Evolutionary conservation across 2,329 filamentous ascomycete genomes (phyloP).

Genomic region (Coniella lustricola): DNA sequence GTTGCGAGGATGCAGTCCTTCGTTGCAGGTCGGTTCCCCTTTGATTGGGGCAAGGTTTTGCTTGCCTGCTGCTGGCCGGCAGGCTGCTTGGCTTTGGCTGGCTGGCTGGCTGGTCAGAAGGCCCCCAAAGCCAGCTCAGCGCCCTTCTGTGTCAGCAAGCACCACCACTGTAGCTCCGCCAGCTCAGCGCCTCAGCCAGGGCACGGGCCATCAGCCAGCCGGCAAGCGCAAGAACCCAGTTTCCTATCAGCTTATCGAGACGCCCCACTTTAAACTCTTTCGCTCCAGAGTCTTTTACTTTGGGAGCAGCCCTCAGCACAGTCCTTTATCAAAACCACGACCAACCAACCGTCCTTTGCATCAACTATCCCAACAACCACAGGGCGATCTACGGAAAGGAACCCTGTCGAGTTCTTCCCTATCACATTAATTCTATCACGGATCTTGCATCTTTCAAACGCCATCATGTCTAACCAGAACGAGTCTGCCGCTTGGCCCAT

Average conservation of each 20-base stretch:
- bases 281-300: constrained; percentile 1
- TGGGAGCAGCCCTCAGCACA: background rate
- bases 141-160: background rate
- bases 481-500: constrained; percentile 54
- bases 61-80: constrained; percentile 22
- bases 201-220: constrained; percentile 1
- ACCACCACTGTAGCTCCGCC: background rate
- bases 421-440: background rate
- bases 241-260: constrained; percentile 15
- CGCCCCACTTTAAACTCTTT: constrained; percentile 9
- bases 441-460: constrained; percentile 1
- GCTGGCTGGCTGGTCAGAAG: background rate
- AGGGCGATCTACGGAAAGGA: constrained; percentile 58
- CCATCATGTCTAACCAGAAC: constrained; percentile 25
- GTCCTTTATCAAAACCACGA: constrained; percentile 2
- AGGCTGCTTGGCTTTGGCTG: too few species aligned
- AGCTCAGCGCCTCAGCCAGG: background rate
- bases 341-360: background rate
- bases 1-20: constrained; percentile 11
- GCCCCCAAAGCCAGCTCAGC: background rate
- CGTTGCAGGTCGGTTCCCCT: constrained; percentile 28
- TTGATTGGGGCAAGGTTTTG: constrained; percentile 37
- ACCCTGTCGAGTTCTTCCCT: constrained; percentile 34
- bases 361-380: constrained; percentile 14
- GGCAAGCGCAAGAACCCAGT: constrained; percentile 5